These are phyloP conservation scores for Apiospora aurea DNA, from an alignment of 2,329 filamentous ascomycete genomes.

Conservation along the genomic window DNA sequence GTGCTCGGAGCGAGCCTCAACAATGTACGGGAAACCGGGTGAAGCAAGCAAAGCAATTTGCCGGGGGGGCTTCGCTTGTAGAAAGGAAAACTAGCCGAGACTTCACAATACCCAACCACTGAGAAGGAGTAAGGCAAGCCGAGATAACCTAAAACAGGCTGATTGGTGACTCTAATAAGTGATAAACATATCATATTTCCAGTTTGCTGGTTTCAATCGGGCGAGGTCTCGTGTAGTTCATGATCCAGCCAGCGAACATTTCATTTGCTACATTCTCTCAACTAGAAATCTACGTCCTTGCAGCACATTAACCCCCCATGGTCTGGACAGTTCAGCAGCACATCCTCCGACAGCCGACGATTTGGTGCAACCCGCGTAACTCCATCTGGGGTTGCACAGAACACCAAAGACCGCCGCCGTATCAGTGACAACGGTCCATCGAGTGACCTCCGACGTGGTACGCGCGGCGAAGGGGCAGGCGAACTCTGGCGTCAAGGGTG, in stretches of 20 bases:
- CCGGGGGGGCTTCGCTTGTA: conserved; percentile 1
- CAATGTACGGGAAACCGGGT: conserved; percentile 14
- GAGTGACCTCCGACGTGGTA: neutral
- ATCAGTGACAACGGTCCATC: neutral
- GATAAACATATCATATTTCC: neutral
- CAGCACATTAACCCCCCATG: neutral
- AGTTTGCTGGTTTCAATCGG: neutral
- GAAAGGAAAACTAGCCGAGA: neutral
- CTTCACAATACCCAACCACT: neutral
- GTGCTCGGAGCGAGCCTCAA: neutral
- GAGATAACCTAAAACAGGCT: conserved; percentile 20
- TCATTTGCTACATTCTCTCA: neutral
- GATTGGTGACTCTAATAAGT: neutral
- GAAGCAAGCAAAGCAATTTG: conserved; percentile 11
- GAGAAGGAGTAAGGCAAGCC: neutral
- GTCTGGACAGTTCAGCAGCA: neutral
- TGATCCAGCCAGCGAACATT: neutral
- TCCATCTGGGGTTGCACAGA: neutral
- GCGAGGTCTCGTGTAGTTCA: neutral
- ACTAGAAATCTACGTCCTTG: neutral
- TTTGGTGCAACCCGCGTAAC: neutral
- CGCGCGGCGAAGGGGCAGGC: neutral
- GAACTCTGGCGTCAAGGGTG: neutral
- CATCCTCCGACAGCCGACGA: neutral
- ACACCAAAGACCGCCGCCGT: neutral